Conservation (phyloP, 2,329 filamentous ascomycete genomes). For the Fusarium albidum region DNA sequence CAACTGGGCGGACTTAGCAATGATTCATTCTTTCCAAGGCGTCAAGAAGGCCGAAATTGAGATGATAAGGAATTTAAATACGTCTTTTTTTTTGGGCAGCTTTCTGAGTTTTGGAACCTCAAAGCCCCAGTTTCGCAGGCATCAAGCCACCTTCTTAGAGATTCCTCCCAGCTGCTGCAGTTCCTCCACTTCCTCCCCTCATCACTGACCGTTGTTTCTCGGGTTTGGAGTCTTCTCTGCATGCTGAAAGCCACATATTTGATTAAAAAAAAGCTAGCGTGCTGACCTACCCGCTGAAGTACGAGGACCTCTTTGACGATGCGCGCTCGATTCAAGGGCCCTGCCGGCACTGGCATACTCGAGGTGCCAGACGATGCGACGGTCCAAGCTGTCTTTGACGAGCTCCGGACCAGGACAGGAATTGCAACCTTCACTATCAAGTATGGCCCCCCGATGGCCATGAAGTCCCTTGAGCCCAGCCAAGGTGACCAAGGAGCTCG, state of each 20-base stretch:
- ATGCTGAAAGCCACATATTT: not conserved
- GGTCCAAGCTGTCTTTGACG: constrained; percentile 65
- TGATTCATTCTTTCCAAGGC: not conserved
- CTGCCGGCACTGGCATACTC: constrained; percentile 75
- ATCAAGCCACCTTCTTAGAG: not conserved
- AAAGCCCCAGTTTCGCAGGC: not conserved
- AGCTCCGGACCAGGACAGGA: constrained; percentile 70
- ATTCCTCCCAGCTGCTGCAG: constrained; percentile 19
- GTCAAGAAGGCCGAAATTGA: not conserved
- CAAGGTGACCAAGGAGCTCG: constrained; percentile 58
- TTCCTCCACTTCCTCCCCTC: constrained; percentile 8
- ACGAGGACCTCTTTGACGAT: constrained; percentile 52
- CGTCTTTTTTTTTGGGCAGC: not conserved
- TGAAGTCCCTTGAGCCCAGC: constrained; percentile 71
- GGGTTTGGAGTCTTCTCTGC: not conserved
- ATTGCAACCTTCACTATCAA: constrained; percentile 77
- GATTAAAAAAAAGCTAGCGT: not conserved
- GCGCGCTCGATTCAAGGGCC: constrained; percentile 78
- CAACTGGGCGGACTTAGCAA: constrained; percentile 2
- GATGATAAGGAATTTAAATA: not conserved
- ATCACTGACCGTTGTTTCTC: constrained; percentile 1
- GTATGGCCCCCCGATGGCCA: constrained; percentile 77
- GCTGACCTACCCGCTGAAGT: not conserved
- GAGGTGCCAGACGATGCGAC: constrained; percentile 74
- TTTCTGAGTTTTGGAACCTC: not conserved